These are phyloP conservation scores for Yarrowia bubula DNA, from an alignment of 805 yeast species.

Conservation along the genomic window DNA sequence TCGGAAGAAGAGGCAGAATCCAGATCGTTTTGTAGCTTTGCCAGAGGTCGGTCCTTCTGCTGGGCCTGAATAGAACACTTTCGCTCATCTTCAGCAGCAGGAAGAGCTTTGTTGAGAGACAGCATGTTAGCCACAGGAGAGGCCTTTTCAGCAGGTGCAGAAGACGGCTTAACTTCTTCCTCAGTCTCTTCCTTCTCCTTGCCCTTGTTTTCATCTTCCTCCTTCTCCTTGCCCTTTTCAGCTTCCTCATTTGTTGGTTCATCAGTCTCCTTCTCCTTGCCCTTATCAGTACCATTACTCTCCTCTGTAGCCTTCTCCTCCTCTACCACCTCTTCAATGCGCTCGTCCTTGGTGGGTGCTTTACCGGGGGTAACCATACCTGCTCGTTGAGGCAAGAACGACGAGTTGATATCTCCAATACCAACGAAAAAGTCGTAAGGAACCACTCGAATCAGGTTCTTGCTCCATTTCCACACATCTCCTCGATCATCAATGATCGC, in stretches of 20 bases:
- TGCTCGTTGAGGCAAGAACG: conserved; percentile 76
- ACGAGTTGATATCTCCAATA: conserved; percentile 93
- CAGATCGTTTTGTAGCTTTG: conserved; percentile 74
- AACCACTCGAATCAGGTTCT: conserved; percentile 83
- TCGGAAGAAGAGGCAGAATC: conserved; percentile 22
- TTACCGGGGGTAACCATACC: conserved; percentile 37
- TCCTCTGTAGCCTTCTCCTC: conserved; percentile 1
- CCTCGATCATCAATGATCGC: conserved; percentile 96
- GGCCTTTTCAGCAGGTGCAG: conserved; percentile 10
- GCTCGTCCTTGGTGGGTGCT: conserved; percentile 19
- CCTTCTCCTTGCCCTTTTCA: neutral
- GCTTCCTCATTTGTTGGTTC: neutral
- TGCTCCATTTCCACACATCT: conserved; percentile 98
- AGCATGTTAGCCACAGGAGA: conserved; percentile 25
- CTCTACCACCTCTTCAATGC: conserved; percentile 31
- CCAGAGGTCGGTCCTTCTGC: conserved; percentile 78
- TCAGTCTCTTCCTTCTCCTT: neutral
- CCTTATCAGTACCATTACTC: neutral
- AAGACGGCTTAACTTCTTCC: neutral
- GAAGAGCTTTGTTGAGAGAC: conserved; percentile 35
- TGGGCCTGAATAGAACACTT: conserved; percentile 66
- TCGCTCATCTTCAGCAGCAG: conserved; percentile 31
- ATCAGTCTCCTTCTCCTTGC: conserved; percentile 6
- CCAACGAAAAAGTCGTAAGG: conserved; percentile 97
- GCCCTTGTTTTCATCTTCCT: neutral